Evolutionary conservation across 164 flowering plant species (phyloP), one percentile per base, ranked within the genome.

Genomic region (Liriodendron chinense): DNA sequence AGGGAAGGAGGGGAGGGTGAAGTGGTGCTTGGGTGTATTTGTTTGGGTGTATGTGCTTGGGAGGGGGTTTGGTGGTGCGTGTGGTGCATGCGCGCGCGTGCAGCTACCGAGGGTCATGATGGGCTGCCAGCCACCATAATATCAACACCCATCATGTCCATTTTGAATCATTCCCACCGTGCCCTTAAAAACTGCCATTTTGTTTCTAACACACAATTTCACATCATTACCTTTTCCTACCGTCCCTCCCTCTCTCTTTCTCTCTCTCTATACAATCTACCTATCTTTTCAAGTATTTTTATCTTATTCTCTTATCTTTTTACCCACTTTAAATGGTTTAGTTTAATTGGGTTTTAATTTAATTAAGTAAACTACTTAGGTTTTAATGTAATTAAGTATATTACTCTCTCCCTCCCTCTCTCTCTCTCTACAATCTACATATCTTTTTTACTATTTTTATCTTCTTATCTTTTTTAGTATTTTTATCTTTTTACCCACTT

Each of bases 71-170:
- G 74, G 59, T 80, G 77, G 82, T 80, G 71, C 69, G 79, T 65
- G 50, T 59, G 65, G 63, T 79, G 84, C 84, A 82, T 82, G 84
- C 84, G 84, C 82, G 71, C 75, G 84, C 82, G 79, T 80, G 82
- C 71, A 79, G 78, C 43, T 75, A 57, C 65, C 74, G 71, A 72
- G 71, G 77, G 77, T 79, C 73, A 79, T 82, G 70, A 77, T 79
- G 82, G 47, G 68, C 67, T 72, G 78, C 80, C 78, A 64, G 74
- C 76, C 74, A 82, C 77, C 75, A 76, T 68, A 18, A 76, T 76
- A 70, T 75, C 80, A 75, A 72, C 71, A 73, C 76, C 73, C 77
- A 76, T 73, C 73, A 66, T 57, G 61, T 50, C 50, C 77, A 23
- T 76, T 73, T 47, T 43, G 79, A 80, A 76, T 76, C 82, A 80